phyloP scores from a whole-genome alignment of 768 basidiomycete genomes.

The Coprinopsis strossmayeri region DNA sequence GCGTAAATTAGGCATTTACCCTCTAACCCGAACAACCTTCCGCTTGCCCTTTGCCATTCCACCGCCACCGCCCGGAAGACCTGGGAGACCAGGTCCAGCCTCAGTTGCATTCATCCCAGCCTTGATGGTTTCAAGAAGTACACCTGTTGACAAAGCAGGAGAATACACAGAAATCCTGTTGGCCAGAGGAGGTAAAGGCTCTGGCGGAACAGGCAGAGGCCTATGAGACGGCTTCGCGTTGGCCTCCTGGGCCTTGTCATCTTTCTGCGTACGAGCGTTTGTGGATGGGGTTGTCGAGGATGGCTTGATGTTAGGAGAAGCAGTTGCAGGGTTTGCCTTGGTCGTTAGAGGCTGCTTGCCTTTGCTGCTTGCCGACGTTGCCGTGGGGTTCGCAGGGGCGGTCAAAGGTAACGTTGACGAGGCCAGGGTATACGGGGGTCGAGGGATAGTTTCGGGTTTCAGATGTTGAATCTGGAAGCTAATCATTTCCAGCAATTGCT shows the following conservation, averaged over 20 bases:
- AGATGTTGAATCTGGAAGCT: slow-evolving; percentile 63
- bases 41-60: slow-evolving; percentile 1
- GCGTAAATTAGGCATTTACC: neutral
- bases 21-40: slow-evolving; percentile 1
- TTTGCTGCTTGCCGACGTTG: slow-evolving; percentile 27
- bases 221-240: slow-evolving; percentile 28
- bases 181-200: slow-evolving; percentile 66
- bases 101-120: slow-evolving; percentile 66
- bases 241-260: slow-evolving; percentile 19
- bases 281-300: slow-evolving; percentile 7
- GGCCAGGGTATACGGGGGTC: slow-evolving; percentile 47
- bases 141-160: slow-evolving; percentile 68
- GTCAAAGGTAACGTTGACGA: slow-evolving; percentile 8
- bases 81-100: slow-evolving; percentile 18
- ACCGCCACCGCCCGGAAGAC: slow-evolving; percentile 23
- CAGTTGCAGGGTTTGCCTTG: slow-evolving; percentile 38
- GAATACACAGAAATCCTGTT: slow-evolving; percentile 76
- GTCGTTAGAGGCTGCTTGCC: slow-evolving; percentile 45
- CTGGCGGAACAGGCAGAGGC: slow-evolving; percentile 62
- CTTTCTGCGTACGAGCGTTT: neutral
- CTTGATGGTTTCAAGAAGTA: slow-evolving; percentile 79
- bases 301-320: slow-evolving; percentile 14
- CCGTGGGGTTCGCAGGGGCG: slow-evolving; percentile 16
- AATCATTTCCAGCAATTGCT: slow-evolving; percentile 71
- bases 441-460: slow-evolving; percentile 67